Evolutionary conservation across 2,329 filamentous ascomycete genomes (phyloP).

Genomic region (Hansfordia pulvinata): DNA sequence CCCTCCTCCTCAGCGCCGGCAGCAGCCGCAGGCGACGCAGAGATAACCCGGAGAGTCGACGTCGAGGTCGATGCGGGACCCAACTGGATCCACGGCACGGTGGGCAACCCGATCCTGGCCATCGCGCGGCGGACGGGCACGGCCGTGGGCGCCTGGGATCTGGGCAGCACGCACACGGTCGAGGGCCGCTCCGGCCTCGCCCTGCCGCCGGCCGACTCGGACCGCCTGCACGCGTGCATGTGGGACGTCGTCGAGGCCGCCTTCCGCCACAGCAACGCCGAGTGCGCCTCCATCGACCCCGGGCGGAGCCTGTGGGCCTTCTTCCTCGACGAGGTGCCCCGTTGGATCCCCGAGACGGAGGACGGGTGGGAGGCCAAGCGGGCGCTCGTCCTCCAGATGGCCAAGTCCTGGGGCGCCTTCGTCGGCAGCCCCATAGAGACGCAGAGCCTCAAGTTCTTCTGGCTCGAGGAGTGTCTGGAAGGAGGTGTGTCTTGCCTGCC

Average conservation of each 20-base stretch:
- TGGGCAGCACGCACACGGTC: conserved; percentile 38
- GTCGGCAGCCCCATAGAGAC: conserved; percentile 48
- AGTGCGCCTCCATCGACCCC: conserved; percentile 30
- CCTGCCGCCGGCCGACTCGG: conserved; percentile 30
- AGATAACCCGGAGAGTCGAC: too few species aligned
- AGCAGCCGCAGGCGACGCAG: too few species aligned
- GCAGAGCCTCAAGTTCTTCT: conserved; percentile 65
- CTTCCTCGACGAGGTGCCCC: conserved; percentile 28
- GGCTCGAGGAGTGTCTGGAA: conserved; percentile 66
- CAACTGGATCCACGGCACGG: conserved; percentile 71
- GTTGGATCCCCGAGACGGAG: conserved; percentile 31
- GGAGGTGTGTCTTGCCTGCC: conserved; percentile 37
- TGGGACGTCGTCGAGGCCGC: conserved; percentile 58
- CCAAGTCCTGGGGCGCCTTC: conserved; percentile 58
- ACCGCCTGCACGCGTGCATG: conserved; percentile 36
- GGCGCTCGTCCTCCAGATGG: conserved; percentile 32
- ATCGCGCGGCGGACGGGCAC: conserved; percentile 50
- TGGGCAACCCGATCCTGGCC: conserved; percentile 56
- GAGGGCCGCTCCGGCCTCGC: conserved; percentile 40
- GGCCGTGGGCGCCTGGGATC: conserved; percentile 30
- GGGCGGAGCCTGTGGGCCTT: conserved; percentile 39
- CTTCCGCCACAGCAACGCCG: conserved; percentile 50
- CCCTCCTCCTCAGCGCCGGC: too few species aligned
- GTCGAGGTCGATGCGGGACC: conserved; percentile 47
- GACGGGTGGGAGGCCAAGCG: conserved; percentile 25